Conservation (phyloP, 2,329 filamentous ascomycete species). For the Aspergillus ruber region DNA sequence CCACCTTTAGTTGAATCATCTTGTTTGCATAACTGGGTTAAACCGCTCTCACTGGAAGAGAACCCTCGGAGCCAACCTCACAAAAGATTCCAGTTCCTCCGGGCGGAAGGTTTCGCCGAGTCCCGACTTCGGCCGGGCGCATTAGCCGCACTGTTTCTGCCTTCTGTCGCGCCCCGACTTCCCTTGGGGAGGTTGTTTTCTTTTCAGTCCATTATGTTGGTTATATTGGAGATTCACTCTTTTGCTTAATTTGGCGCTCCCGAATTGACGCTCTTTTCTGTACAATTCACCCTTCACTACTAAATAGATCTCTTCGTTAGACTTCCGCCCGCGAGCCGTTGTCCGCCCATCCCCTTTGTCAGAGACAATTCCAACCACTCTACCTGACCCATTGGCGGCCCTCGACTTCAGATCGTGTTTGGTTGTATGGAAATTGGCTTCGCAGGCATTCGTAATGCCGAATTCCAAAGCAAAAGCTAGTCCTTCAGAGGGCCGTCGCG, state of each 20-base stretch:
- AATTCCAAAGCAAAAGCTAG: constrained; percentile 28
- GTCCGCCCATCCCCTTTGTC: constrained; percentile 10
- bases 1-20: constrained; percentile 87
- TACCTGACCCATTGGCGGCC: constrained; percentile 2
- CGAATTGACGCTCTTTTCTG: neutral
- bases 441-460: constrained; percentile 23
- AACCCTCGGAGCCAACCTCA: neutral
- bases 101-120: constrained; percentile 20
- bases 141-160: neutral
- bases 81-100: constrained; percentile 14
- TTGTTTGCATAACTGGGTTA: constrained; percentile 39
- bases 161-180: constrained; percentile 6
- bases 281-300: no score
- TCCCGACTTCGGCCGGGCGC: constrained; percentile 14
- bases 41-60: neutral
- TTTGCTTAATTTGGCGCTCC: constrained; percentile 3
- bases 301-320: no score
- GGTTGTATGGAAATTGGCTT: constrained; percentile 9
- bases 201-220: constrained; percentile 1
- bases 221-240: neutral
- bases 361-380: constrained; percentile 4
- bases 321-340: neutral
- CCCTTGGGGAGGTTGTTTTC: constrained; percentile 4
- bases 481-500: constrained; percentile 43
- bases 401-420: neutral